Percentiles rank a stretch among this genome's conserved stretches.
These are phyloP conservation scores for Spinacia oleracea DNA, from an alignment of 179 eudicot genomes.

Conservation along the genomic window DNA sequence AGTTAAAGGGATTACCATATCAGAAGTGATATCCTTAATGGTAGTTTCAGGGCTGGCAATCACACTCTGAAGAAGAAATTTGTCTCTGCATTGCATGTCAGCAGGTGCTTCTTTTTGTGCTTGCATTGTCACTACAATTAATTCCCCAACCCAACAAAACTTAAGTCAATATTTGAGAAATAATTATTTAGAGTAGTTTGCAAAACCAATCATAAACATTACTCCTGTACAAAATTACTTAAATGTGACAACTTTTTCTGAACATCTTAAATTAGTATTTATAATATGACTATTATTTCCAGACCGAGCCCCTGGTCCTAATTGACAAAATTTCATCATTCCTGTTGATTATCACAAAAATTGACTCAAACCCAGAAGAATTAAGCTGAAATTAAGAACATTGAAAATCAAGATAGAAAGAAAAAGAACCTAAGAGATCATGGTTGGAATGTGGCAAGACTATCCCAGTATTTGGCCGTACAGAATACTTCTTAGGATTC, in stretches of 20 bases:
- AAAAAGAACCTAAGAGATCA: slow-evolving; percentile 43
- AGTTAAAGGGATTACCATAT: slow-evolving; percentile 39
- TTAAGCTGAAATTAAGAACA: neutral
- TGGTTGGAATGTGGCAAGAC: slow-evolving; percentile 49
- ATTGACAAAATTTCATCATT: neutral
- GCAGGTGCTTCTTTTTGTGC: slow-evolving; percentile 53
- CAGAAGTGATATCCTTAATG: slow-evolving; percentile 41
- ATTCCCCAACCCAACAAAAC: neutral
- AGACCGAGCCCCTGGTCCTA: too few relatives aligned
- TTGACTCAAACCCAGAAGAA: neutral
- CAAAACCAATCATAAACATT: too few relatives aligned
- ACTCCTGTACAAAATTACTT: neutral
- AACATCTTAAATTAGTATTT: too few relatives aligned
- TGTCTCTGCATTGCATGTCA: slow-evolving; percentile 57
- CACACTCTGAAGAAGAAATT: slow-evolving; percentile 57
- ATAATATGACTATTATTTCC: too few relatives aligned
- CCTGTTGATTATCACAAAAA: neutral
- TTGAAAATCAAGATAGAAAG: neutral
- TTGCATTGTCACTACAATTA: slow-evolving; percentile 52
- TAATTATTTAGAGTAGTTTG: too few relatives aligned
- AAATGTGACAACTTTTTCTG: neutral
- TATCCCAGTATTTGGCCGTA: slow-evolving; percentile 55
- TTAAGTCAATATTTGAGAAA: too few relatives aligned
- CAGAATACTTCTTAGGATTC: slow-evolving; percentile 55
- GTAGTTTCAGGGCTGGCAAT: slow-evolving; percentile 43